These are phyloP conservation scores for Litchi chinensis DNA, from an alignment of 345 rosid genomes.

Conservation along the genomic window DNA sequence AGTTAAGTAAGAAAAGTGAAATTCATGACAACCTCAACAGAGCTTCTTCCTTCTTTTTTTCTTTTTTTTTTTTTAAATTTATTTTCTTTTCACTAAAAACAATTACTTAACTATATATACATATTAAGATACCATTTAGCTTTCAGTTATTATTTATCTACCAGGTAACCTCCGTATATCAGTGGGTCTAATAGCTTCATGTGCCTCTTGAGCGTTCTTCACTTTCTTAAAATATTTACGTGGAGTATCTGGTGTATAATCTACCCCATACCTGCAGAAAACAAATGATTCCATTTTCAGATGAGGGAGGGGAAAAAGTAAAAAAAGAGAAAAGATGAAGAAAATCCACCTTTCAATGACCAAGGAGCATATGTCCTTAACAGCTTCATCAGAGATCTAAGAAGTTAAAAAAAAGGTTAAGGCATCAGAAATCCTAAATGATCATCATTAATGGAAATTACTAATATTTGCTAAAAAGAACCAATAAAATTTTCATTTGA, in stretches of 20 bases:
- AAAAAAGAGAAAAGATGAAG: constrained; percentile 1
- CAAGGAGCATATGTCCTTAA: constrained; percentile 66
- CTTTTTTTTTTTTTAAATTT: background rate
- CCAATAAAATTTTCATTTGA: background rate
- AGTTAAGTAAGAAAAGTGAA: constrained; percentile 8
- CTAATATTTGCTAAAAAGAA: background rate
- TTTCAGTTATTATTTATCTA: constrained; percentile 35
- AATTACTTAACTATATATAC: background rate
- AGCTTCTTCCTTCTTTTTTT: background rate
- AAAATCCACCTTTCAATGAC: constrained; percentile 65
- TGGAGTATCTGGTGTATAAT: constrained; percentile 55
- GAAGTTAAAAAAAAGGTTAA: constrained; percentile 26
- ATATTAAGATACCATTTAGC: constrained; percentile 16
- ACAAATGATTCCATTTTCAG: constrained; percentile 15
- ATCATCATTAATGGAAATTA: background rate
- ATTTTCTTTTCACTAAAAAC: background rate
- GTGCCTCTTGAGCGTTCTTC: constrained; percentile 99
- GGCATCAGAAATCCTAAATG: constrained; percentile 10
- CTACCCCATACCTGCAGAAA: constrained; percentile 69
- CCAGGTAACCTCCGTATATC: constrained; percentile 78
- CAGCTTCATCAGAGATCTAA: constrained; percentile 94
- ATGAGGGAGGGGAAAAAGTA: background rate
- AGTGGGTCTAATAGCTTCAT: constrained; percentile 99
- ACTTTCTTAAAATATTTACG: constrained; percentile 91
- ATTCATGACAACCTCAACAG: constrained; percentile 9